phyloP scores from a whole-genome alignment of 345 rosid genomes.

The Rhodomyrtus tomentosa region DNA sequence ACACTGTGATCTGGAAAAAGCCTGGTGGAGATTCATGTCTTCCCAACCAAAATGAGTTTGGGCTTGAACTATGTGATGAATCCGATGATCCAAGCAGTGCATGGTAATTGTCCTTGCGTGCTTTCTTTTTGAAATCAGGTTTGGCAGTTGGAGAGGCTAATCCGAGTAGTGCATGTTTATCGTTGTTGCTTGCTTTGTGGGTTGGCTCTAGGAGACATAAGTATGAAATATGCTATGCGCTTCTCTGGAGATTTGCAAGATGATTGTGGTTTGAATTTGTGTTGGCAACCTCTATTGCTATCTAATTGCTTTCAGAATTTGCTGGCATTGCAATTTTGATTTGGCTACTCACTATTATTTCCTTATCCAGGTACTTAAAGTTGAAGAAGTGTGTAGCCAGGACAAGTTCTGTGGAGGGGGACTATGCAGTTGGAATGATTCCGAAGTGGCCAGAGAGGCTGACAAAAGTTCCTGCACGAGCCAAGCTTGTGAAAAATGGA shows the following conservation, averaged over 20 bases:
- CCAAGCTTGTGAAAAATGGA: constrained; percentile 63
- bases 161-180: neutral
- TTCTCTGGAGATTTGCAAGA: neutral
- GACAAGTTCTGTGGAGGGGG: constrained; percentile 49
- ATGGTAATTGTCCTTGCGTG: constrained; percentile 34
- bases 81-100: constrained; percentile 69
- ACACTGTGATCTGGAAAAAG: constrained; percentile 98
- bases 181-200: neutral
- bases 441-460: constrained; percentile 84
- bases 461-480: constrained; percentile 61
- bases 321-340: neutral
- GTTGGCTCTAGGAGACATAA: neutral
- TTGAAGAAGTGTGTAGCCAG: constrained; percentile 67
- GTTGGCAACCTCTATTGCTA: neutral
- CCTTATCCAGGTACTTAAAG: constrained; percentile 64
- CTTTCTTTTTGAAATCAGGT: neutral
- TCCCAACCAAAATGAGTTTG: constrained; percentile 74
- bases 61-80: constrained; percentile 70
- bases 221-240: neutral
- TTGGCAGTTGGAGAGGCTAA: neutral
- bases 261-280: neutral
- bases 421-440: constrained; percentile 51
- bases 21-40: constrained; percentile 75
- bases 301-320: neutral
- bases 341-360: neutral